Evolutionary conservation across 768 basidiomycete species (phyloP), one percentile per base, ranked within the genome.

Genomic region (Fomitopsis serialis): DNA sequence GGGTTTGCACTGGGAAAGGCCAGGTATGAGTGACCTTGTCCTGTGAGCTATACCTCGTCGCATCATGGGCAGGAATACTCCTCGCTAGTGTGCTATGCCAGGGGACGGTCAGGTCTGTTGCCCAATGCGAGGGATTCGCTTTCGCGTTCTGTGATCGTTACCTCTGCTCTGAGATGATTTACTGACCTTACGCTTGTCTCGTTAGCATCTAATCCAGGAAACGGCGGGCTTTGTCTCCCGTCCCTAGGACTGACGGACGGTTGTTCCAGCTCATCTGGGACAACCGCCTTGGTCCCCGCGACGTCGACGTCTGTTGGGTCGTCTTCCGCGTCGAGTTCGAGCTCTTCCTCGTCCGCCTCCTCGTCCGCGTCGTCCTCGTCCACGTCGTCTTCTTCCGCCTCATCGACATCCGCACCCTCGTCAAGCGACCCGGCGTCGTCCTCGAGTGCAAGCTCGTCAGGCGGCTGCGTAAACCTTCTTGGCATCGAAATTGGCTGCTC

Each of bases 381-480:
- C 27, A 3, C 29, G 32, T 45, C 44, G 24, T 45, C 44, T 7
- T 15, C 19, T 22, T 17, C 46, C 17, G 32, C 46, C 10, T 34
- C 37, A 17, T 42, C 49, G 23, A 25, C n/a, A 29, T 40, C 34
- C 40, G 37, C n/a, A 36, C 36, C 48, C 13, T 22, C 37, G 10
- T 34, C 35, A 13, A 42, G 35, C 36, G 29, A 23, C 37, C 35
- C 54, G 22, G 45, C 45, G 23, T 45, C 59, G 13, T 17, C 42
- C 36, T 52, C 52, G 42, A 44, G 24, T 23, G 32, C 45, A 3
- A 45, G 47, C 19, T 56, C 37, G 36, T 49, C 54, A 15, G 45
- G 15, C 11, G 46, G 50, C 9, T 8, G 34, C 32, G 35, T 37
- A 22, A 13, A 46, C 21, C n/a, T 19, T 47, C 12, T 50, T 48